phyloP scores from a whole-genome alignment of 2,329 filamentous ascomycete species.

The Clarireedia paspali region DNA sequence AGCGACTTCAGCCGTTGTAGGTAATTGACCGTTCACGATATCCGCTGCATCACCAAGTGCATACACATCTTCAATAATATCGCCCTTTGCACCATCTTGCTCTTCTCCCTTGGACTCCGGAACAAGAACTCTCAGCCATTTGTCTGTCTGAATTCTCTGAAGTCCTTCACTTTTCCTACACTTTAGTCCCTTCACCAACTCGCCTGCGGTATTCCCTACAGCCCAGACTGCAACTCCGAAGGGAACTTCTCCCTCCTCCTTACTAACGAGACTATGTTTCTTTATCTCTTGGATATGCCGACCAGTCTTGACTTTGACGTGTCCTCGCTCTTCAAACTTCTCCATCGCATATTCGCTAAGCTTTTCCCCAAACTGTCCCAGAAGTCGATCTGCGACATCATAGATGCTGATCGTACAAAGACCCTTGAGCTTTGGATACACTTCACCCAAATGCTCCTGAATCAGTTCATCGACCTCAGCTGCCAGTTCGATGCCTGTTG shows the following conservation, averaged over 20 bases:
- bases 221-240: conserved; percentile 15
- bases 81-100: conserved; percentile 1
- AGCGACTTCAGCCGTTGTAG: conserved; percentile 17
- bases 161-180: conserved; percentile 21
- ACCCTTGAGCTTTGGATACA: conserved; percentile 35
- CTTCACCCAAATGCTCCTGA: conserved; percentile 30
- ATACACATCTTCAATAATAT: conserved; percentile 15
- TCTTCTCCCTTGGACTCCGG: conserved; percentile 19
- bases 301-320: conserved; percentile 32
- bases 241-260: conserved; percentile 13
- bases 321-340: conserved; percentile 28
- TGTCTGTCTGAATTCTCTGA: conserved; percentile 15
- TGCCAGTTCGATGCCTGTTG: conserved; percentile 44
- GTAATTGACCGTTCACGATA: conserved; percentile 12
- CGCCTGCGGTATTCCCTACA: conserved; percentile 16
- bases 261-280: conserved; percentile 9
- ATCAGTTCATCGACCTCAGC: conserved; percentile 38
- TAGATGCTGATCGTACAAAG: conserved; percentile 36
- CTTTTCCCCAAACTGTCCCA: conserved; percentile 34
- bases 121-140: conserved; percentile 10
- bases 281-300: conserved; percentile 17
- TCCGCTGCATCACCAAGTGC: conserved; percentile 28
- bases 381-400: conserved; percentile 35
- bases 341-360: conserved; percentile 35
- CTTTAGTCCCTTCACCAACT: conserved; percentile 20